phyloP scores from a whole-genome alignment of 169 alveolate genomes.

The Cryptosporidium sp. region DNA sequence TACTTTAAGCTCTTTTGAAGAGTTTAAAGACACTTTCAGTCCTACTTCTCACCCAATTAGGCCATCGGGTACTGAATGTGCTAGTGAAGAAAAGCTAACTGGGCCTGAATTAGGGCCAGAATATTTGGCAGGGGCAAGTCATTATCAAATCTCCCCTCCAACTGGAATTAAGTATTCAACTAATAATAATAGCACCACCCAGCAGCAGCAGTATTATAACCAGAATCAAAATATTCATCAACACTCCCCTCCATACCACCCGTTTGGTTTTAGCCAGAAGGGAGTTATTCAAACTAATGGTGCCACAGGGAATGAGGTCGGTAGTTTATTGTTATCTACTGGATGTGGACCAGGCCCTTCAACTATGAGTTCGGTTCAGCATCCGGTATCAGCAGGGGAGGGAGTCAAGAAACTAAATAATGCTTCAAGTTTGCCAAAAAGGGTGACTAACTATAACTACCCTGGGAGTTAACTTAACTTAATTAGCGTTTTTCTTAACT shows the following conservation, averaged over 20 bases:
- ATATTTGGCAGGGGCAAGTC: neutral
- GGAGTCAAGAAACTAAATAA: neutral
- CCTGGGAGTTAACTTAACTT: neutral
- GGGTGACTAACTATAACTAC: neutral
- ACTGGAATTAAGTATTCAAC: neutral
- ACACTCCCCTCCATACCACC: neutral
- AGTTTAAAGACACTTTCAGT: neutral
- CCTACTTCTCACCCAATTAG: neutral
- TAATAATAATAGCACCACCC: neutral
- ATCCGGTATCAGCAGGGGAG: neutral
- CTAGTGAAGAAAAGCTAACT: neutral
- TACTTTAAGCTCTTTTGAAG: conserved; percentile 37
- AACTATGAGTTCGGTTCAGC: neutral
- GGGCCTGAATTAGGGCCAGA: neutral
- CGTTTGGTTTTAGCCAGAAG: neutral
- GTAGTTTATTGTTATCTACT: neutral
- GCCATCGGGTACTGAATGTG: neutral
- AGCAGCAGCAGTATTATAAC: neutral
- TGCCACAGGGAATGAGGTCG: neutral
- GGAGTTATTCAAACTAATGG: neutral
- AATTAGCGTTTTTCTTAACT: neutral
- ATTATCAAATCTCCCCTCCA: neutral
- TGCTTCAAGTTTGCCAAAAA: conserved; percentile 8
- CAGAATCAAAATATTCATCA: neutral
- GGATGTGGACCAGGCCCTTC: neutral